Percentiles rank a stretch among this genome's conserved stretches.
Evolutionary conservation across 2,329 filamentous ascomycete genomes (phyloP).

Genomic region (Nannizziopsis barbatae): DNA sequence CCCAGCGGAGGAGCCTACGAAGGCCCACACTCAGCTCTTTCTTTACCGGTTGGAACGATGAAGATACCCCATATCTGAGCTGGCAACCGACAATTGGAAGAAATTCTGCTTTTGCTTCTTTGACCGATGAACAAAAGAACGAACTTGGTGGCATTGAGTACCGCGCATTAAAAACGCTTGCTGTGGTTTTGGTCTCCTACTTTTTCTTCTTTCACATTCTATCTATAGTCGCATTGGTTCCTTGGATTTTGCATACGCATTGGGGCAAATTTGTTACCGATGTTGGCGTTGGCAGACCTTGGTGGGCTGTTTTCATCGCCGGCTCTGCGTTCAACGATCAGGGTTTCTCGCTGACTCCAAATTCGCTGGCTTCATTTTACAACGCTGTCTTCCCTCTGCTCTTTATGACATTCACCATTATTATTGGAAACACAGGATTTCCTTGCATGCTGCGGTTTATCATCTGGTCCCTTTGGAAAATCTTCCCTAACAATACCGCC

Average conservation of each 20-base stretch:
- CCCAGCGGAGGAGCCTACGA: constrained; percentile 17
- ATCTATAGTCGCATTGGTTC: constrained; percentile 59
- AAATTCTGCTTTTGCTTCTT: constrained; percentile 82
- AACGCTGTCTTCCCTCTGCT: constrained; percentile 64
- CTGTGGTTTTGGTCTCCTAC: constrained; percentile 65
- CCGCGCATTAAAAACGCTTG: constrained; percentile 75
- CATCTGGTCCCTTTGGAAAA: constrained; percentile 68
- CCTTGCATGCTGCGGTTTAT: constrained; percentile 87
- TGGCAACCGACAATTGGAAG: constrained; percentile 86
- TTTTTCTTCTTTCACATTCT: constrained; percentile 74
- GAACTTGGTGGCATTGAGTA: constrained; percentile 96
- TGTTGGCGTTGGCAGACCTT: constrained; percentile 54
- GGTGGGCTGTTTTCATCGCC: constrained; percentile 88
- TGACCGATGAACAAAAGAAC: constrained; percentile 83
- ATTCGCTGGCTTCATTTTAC: constrained; percentile 88
- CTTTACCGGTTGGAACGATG: constrained; percentile 26
- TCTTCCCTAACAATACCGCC: constrained; percentile 54
- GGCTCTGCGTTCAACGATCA: constrained; percentile 88
- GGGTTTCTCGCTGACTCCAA: constrained; percentile 82
- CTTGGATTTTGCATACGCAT: constrained; percentile 62
- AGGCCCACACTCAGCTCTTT: constrained; percentile 26
- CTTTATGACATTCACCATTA: constrained; percentile 71
- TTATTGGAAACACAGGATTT: constrained; percentile 92
- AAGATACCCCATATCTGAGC: constrained; percentile 74
- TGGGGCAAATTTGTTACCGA: constrained; percentile 57